Conservation (phyloP, 2,329 filamentous ascomycete genomes). For the Colletotrichum sp. region DNA sequence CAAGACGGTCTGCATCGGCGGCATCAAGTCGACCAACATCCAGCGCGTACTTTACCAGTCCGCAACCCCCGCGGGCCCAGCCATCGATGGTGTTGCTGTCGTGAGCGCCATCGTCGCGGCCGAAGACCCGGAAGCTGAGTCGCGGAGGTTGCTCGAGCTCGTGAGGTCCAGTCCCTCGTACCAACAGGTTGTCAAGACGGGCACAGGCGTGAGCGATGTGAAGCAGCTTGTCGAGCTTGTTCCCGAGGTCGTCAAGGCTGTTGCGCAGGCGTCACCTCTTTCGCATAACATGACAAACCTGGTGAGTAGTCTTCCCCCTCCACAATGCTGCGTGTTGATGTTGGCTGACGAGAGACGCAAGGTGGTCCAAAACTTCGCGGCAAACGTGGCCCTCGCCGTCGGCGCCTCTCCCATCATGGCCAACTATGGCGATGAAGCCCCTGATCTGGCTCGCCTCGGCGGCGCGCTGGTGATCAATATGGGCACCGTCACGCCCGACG, state of each 20-base stretch:
- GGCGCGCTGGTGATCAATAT: slow-evolving; percentile 91
- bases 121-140: slow-evolving; percentile 66
- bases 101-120: slow-evolving; percentile 88
- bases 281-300: slow-evolving; percentile 98
- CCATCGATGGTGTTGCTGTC: slow-evolving; percentile 81
- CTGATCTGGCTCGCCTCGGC: slow-evolving; percentile 77
- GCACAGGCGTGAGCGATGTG: background rate
- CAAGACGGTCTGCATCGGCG: slow-evolving; percentile 84
- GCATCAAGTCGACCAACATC: slow-evolving; percentile 79
- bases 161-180: slow-evolving; percentile 49
- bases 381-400: slow-evolving; percentile 84
- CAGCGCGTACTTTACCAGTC: slow-evolving; percentile 78
- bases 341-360: slow-evolving; percentile 21
- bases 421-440: slow-evolving; percentile 81
- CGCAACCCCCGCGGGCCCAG: slow-evolving; percentile 50
- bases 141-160: slow-evolving; percentile 62
- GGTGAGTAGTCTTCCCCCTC: slow-evolving; percentile 38
- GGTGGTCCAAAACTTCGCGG: slow-evolving; percentile 92
- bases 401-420: slow-evolving; percentile 96
- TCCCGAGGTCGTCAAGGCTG: slow-evolving; percentile 58
- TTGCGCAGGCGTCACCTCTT: slow-evolving; percentile 71
- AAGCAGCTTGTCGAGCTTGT: slow-evolving; percentile 31
- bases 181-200: slow-evolving; percentile 4
- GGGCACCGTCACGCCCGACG: slow-evolving; percentile 85
- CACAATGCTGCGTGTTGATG: background rate